Conservation (phyloP, 129 eudicot species). For the Centrapalus pauciflorus region DNA sequence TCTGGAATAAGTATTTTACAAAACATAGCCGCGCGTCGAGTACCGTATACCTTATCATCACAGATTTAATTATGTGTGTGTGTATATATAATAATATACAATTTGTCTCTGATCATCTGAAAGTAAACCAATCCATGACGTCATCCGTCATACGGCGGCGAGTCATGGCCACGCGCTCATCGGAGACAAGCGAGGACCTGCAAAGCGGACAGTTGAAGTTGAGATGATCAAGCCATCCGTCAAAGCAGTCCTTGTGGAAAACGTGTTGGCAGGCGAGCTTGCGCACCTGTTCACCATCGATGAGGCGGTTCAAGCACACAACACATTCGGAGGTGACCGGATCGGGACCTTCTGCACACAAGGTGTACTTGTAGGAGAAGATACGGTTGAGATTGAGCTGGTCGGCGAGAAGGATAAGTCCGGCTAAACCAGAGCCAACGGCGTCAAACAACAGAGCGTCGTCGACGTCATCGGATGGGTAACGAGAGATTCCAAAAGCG, state of each 20-base stretch:
- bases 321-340: constrained; percentile 36
- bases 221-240: constrained; percentile 71
- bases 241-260: constrained; percentile 77
- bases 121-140: constrained; percentile 43
- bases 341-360: not conserved
- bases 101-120: constrained; percentile 13
- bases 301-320: constrained; percentile 59
- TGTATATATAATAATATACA: not conserved
- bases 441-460: constrained; percentile 29
- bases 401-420: constrained; percentile 48
- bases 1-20: not conserved
- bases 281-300: constrained; percentile 62
- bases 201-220: constrained; percentile 78
- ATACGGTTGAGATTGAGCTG: constrained; percentile 56
- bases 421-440: constrained; percentile 65
- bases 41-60: constrained; percentile 9
- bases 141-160: constrained; percentile 48
- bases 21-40: not conserved
- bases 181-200: constrained; percentile 41
- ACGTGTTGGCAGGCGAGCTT: constrained; percentile 67
- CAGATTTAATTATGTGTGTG: not conserved
- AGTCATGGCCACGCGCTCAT: constrained; percentile 43
- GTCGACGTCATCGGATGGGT: constrained; percentile 24
- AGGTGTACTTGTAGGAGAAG: constrained; percentile 26
- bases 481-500: constrained; percentile 22